These are phyloP conservation scores for Luffa aegyptiaca DNA, from an alignment of 306 rosid genomes.

Conservation along the genomic window DNA sequence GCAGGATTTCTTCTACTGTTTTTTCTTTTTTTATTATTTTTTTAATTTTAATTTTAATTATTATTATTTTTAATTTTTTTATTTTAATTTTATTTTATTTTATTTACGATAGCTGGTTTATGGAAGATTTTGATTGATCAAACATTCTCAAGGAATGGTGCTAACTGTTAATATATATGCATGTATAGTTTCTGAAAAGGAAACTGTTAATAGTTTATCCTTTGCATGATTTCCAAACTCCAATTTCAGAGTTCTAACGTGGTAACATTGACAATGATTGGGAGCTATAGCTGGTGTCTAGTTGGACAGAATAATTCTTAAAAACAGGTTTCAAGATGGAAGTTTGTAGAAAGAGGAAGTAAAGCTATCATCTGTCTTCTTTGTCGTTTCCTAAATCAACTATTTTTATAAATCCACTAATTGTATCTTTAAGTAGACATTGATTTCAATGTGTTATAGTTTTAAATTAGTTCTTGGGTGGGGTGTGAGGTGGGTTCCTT, in stretches of 20 bases:
- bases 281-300: not conserved
- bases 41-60: no score
- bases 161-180: not conserved
- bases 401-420: not conserved
- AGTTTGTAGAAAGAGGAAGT: not conserved
- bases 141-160: not conserved
- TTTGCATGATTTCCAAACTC: not conserved
- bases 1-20: not conserved
- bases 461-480: not conserved
- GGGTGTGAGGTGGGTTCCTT: no score
- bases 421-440: not conserved
- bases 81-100: not conserved
- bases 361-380: not conserved
- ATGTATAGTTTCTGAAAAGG: not conserved
- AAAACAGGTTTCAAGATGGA: not conserved
- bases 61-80: not conserved
- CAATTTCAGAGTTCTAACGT: not conserved
- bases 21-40: not conserved
- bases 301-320: not conserved
- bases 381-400: not conserved
- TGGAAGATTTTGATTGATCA: not conserved
- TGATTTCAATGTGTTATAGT: not conserved
- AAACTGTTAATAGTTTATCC: not conserved
- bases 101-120: not conserved
- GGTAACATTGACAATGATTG: not conserved